Evolutionary conservation across 768 basidiomycete species (phyloP).

Genomic region (Pholiota conissans): DNA sequence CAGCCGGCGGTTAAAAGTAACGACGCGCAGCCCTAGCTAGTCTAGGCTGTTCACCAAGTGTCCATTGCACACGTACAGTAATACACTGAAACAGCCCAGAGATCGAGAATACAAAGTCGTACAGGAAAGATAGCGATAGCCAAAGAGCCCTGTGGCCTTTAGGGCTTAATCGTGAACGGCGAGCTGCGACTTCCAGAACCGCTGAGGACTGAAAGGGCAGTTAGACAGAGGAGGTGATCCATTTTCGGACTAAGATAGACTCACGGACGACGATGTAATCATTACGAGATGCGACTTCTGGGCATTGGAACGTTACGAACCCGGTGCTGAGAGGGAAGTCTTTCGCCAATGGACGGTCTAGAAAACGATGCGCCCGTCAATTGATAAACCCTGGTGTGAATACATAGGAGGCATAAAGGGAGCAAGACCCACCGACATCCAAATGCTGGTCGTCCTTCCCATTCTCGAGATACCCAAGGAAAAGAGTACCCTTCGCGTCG

Average conservation of each 20-base stretch:
- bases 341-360: constrained; percentile 51
- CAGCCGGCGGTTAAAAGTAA: constrained; percentile 6
- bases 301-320: constrained; percentile 40
- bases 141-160: neutral
- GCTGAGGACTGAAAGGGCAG: constrained; percentile 41
- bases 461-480: constrained; percentile 42
- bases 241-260: constrained; percentile 22
- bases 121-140: neutral
- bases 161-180: constrained; percentile 42
- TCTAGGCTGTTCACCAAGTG: neutral
- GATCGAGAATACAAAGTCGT: neutral
- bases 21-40: neutral
- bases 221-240: neutral
- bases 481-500: constrained; percentile 39
- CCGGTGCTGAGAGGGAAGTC: constrained; percentile 47
- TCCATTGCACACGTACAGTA: neutral
- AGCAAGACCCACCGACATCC: constrained; percentile 35
- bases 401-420: constrained; percentile 5
- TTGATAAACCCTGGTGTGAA: constrained; percentile 10
- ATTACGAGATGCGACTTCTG: constrained; percentile 31
- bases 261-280: constrained; percentile 54
- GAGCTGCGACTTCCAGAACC: constrained; percentile 58
- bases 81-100: neutral
- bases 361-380: constrained; percentile 3
- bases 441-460: constrained; percentile 46